These are phyloP conservation scores for Ascochyta pisi DNA, from an alignment of 2,329 filamentous ascomycete genomes.

Conservation along the genomic window DNA sequence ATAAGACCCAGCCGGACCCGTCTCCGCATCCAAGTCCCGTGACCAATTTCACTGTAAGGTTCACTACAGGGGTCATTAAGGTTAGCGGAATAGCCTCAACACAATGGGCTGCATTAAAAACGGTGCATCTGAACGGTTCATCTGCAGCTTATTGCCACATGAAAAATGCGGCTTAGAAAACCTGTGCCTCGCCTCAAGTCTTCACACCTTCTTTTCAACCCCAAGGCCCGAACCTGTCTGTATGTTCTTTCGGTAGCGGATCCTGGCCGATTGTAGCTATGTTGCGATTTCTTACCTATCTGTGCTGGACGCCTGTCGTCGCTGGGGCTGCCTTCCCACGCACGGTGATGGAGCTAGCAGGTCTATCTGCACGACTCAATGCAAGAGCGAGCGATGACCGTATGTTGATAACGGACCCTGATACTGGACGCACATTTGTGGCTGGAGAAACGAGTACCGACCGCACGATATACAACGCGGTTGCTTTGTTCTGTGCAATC, in stretches of 20 bases:
- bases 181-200: background rate
- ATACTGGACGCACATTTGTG: slow-evolving; percentile 17
- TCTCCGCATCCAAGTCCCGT: slow-evolving; percentile 1
- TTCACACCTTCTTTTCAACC: background rate
- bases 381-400: slow-evolving; percentile 10
- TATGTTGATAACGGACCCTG: slow-evolving; percentile 15
- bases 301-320: slow-evolving; percentile 1
- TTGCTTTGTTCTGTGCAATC: slow-evolving; percentile 20
- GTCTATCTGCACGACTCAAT: background rate
- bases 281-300: slow-evolving; percentile 2
- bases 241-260: background rate
- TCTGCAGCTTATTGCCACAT: slow-evolving; percentile 1
- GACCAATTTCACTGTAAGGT: background rate
- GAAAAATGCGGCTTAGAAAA: slow-evolving; percentile 1
- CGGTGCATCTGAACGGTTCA: background rate
- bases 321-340: slow-evolving; percentile 2
- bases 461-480: slow-evolving; percentile 20
- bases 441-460: slow-evolving; percentile 17
- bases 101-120: background rate
- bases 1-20: background rate
- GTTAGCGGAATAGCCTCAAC: slow-evolving; percentile 4
- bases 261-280: background rate
- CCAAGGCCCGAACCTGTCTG: background rate
- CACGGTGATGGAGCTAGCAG: background rate
- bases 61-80: background rate